Evolutionary conservation across 2,329 filamentous ascomycete genomes (phyloP), one percentile per base, ranked within the genome.

Genomic region (Talaromyces verruculosus): DNA sequence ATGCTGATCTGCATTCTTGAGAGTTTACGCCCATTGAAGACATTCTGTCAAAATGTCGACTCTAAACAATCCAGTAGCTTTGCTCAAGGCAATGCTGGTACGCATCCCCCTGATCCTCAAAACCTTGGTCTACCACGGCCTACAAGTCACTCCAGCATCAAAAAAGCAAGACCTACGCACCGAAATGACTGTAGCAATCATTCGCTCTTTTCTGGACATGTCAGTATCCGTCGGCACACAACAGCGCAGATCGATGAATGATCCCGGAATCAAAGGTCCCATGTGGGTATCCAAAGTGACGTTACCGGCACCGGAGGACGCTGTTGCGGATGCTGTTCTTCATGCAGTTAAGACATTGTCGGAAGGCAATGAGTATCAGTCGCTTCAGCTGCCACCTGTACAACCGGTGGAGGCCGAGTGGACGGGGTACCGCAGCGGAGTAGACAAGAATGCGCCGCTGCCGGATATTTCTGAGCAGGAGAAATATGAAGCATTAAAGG

Each of bases 261-360:
- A 91, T 63, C 85, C 85, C 0, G 88, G 87, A 0, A 82, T 96
- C 73, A 93, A 91, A 74, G 92, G 92, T 3, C 86, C 85, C 53
- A 87, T 95, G 69, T 97, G 93, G 93, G 84, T 96, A 28, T 89
- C 88, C 71, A 90, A 87, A 64, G 88, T 91, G 49, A 85, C 84
- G 0, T 80, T 92, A 17, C 85, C 87, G 0, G 79, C 80, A 2
- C 90, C 85, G 0, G 83, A 78, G 57, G 65, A 86, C 81, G 76
- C 76, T 53, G 75, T 80, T 10, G 74, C 75, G 57, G 72, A 76
- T 33, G 76, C 77, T 1, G 71, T 83, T 17, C 61, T 78, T 7
- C 71, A 72, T 51, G 79, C 78, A 11, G 78, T 82, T 49, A 74
- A 79, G 58, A 70, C 74, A 30, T 71, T 81, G 30, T 58, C 62